Conservation (phyloP, 306 rosid genomes). For the Lathyrus oleraceus region DNA sequence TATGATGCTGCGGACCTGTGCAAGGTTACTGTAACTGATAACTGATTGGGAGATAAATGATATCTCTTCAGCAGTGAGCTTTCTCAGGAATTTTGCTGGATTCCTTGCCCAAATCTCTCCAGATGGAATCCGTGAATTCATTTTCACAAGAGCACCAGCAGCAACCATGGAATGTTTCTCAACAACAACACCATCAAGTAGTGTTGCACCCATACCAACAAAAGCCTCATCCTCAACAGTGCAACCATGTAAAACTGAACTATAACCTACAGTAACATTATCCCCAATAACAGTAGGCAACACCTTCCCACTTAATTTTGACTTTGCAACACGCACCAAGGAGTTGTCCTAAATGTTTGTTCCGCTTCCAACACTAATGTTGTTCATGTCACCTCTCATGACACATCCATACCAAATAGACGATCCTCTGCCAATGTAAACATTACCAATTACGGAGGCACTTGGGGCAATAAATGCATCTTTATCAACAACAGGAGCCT, state of each 20-base stretch:
- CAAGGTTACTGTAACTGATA: too few species aligned
- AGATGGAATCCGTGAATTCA: too few species aligned
- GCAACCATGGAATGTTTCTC: too few species aligned
- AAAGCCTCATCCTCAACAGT: constrained; percentile 92
- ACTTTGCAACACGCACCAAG: constrained; percentile 89
- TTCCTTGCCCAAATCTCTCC: too few species aligned
- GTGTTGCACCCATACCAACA: constrained; percentile 88
- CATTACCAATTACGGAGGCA: constrained; percentile 83
- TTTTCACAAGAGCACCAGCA: too few species aligned
- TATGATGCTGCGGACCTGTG: too few species aligned
- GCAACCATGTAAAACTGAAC: constrained; percentile 89
- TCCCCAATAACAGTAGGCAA: constrained; percentile 83
- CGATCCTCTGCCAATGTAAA: constrained; percentile 74
- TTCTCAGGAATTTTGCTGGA: too few species aligned
- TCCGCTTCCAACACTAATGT: constrained; percentile 82
- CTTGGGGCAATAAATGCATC: constrained; percentile 91
- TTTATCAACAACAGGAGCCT: constrained; percentile 77
- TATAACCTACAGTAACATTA: constrained; percentile 92
- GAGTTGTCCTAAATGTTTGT: constrained; percentile 96
- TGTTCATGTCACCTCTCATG: constrained; percentile 95
- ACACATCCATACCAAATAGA: constrained; percentile 97
- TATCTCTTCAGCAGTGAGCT: too few species aligned
- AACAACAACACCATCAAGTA: constrained; percentile 86
- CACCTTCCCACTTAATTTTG: constrained; percentile 89
- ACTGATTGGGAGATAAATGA: too few species aligned